phyloP scores from a whole-genome alignment of 2,329 filamentous ascomycete genomes.

The Sporothrix sp. region DNA sequence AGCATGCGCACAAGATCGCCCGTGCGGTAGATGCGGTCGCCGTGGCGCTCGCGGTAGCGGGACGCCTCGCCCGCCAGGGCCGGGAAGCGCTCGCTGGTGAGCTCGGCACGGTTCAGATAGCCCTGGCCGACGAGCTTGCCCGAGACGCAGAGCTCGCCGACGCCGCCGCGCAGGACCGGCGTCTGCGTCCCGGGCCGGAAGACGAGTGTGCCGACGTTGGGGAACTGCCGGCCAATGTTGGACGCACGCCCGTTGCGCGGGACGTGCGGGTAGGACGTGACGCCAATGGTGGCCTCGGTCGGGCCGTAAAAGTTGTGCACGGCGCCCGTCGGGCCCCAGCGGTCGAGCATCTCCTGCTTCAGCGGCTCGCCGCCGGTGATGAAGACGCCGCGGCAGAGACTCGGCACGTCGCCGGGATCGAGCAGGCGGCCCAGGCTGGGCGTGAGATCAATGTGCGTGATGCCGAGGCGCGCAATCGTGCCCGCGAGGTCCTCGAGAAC shows the following conservation, averaged over 20 bases:
- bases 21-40: constrained; percentile 68
- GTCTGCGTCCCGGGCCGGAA: constrained; percentile 57
- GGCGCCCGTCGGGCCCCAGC: constrained; percentile 68
- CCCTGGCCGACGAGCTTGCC: constrained; percentile 82
- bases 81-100: constrained; percentile 70
- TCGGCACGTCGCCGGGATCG: constrained; percentile 71
- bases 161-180: constrained; percentile 65
- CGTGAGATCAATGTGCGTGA: constrained; percentile 88
- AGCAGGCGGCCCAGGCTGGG: constrained; percentile 74
- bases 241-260: constrained; percentile 67
- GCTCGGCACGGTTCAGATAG: constrained; percentile 70
- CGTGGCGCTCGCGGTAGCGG: constrained; percentile 25
- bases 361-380: constrained; percentile 87
- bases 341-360: constrained; percentile 79
- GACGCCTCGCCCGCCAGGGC: constrained; percentile 33
- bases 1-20: constrained; percentile 79
- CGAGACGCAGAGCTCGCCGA: constrained; percentile 83
- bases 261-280: constrained; percentile 80
- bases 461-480: constrained; percentile 59
- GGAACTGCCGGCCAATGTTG: constrained; percentile 80
- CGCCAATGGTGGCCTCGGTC: constrained; percentile 86
- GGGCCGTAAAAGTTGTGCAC: constrained; percentile 93
- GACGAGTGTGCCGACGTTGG: constrained; percentile 79
- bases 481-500: constrained; percentile 74
- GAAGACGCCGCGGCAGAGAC: constrained; percentile 72